A percentile compares a stretch with the other conserved stretches of the same genome.
These are phyloP conservation scores for Cryomyces minteri DNA, from an alignment of 495 filamentous ascomycete genomes.

Conservation along the genomic window DNA sequence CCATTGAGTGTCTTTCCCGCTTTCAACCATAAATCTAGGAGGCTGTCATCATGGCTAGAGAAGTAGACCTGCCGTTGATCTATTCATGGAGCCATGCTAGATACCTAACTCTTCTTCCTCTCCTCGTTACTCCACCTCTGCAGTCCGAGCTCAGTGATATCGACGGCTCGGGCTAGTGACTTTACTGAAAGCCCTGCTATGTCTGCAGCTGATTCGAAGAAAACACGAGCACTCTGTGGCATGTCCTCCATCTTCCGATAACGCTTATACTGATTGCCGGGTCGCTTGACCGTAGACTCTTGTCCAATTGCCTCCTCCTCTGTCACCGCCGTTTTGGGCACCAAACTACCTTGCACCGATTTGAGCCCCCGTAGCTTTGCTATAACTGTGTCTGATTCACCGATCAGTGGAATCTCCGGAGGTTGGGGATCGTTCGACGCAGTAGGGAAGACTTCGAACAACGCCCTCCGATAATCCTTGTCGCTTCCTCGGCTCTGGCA, in stretches of 20 bases:
- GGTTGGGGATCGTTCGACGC: constrained; percentile 1
- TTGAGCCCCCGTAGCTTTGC: constrained; percentile 13
- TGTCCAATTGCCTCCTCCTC: constrained; percentile 3
- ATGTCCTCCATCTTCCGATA: constrained; percentile 4
- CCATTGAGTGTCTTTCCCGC: too few species aligned
- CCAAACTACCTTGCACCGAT: constrained; percentile 21
- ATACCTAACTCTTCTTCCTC: background rate
- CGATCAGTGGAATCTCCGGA: constrained; percentile 1
- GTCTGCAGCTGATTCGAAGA: constrained; percentile 6
- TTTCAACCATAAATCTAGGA: too few species aligned
- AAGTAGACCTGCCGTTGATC: too few species aligned
- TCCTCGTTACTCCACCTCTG: constrained; percentile 1
- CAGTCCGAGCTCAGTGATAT: background rate
- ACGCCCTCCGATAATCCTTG: constrained; percentile 17
- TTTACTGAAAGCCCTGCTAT: constrained; percentile 6
- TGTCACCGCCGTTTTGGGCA: constrained; percentile 5
- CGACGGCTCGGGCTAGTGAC: constrained; percentile 6
- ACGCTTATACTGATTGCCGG: constrained; percentile 6
- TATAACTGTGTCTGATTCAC: constrained; percentile 17
- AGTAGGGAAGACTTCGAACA: constrained; percentile 30
- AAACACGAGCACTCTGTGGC: background rate
- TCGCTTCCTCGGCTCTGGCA: constrained; percentile 4
- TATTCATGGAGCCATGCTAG: too few species aligned
- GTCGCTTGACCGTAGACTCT: constrained; percentile 1
- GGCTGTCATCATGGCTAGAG: too few species aligned